phyloP scores from a whole-genome alignment of 2,329 filamentous ascomycete species.

The Stemphylium vesicarium region DNA sequence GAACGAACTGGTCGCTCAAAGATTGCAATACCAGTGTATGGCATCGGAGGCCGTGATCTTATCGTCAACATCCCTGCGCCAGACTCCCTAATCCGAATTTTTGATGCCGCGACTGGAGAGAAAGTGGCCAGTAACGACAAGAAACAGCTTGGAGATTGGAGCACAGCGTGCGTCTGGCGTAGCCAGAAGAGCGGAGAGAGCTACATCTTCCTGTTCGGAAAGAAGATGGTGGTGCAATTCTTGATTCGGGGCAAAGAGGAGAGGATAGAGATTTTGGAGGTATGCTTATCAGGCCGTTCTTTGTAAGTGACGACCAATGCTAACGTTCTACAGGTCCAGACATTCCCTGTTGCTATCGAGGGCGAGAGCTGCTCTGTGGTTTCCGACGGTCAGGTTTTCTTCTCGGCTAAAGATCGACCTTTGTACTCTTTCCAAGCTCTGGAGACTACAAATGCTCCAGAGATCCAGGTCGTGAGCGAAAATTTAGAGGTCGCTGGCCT shows the following conservation, averaged over 20 bases:
- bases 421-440: slow-evolving; percentile 41
- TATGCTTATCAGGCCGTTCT: background rate
- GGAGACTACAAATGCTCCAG: slow-evolving; percentile 26
- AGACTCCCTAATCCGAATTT: slow-evolving; percentile 35
- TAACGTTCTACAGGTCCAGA: slow-evolving; percentile 33
- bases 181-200: slow-evolving; percentile 32
- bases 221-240: slow-evolving; percentile 39
- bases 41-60: slow-evolving; percentile 30
- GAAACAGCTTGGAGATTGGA: slow-evolving; percentile 39
- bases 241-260: slow-evolving; percentile 19
- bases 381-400: slow-evolving; percentile 29
- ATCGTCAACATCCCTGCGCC: slow-evolving; percentile 39
- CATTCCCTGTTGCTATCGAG: slow-evolving; percentile 36
- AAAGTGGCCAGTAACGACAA: slow-evolving; percentile 29
- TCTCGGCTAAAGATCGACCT: slow-evolving; percentile 34
- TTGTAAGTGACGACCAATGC: background rate
- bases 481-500: slow-evolving; percentile 32
- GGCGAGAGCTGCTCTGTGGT: slow-evolving; percentile 34
- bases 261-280: slow-evolving; percentile 34
- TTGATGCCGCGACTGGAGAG: slow-evolving; percentile 25
- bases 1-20: slow-evolving; percentile 38
- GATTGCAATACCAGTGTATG: slow-evolving; percentile 31
- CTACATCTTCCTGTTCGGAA: slow-evolving; percentile 41
- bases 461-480: slow-evolving; percentile 21
- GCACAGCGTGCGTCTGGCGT: slow-evolving; percentile 37